Conservation (phyloP, 2,329 filamentous ascomycete species). For the Xylaria sp. region DNA sequence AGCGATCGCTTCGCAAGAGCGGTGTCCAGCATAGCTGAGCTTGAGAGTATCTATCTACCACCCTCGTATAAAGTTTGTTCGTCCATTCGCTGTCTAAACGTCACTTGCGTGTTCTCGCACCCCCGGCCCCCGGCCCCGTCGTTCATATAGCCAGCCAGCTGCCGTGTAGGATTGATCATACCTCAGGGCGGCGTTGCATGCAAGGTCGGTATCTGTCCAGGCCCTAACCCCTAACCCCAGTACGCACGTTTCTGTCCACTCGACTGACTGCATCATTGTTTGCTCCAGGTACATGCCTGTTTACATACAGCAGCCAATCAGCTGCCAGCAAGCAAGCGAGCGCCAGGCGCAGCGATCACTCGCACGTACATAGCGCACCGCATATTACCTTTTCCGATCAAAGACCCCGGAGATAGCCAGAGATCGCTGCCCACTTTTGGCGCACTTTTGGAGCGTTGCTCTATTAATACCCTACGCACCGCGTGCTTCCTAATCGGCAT, state of each 20-base stretch:
- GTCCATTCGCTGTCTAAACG: constrained; percentile 31
- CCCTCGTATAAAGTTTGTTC: constrained; percentile 37
- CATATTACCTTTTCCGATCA: constrained; percentile 31
- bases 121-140: constrained; percentile 19
- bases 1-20: constrained; percentile 26
- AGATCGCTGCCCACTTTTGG: constrained; percentile 25
- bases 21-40: constrained; percentile 22
- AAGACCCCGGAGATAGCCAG: constrained; percentile 23
- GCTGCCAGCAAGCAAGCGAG: constrained; percentile 18
- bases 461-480: constrained; percentile 20
- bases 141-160: constrained; percentile 14
- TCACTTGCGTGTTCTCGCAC: constrained; percentile 28
- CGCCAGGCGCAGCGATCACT: constrained; percentile 23
- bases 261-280: constrained; percentile 26
- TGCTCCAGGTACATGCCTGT: constrained; percentile 19
- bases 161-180: constrained; percentile 30
- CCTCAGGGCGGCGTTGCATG: constrained; percentile 13
- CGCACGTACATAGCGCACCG: constrained; percentile 35
- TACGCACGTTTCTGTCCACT: constrained; percentile 27
- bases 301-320: constrained; percentile 26
- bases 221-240: constrained; percentile 28
- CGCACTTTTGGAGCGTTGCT: no score
- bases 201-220: constrained; percentile 21
- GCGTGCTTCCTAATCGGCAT: neutral
- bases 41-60: constrained; percentile 25